Conservation (phyloP, 371 early-diverging fungal genomes). For the Chytridiales sp. region DNA sequence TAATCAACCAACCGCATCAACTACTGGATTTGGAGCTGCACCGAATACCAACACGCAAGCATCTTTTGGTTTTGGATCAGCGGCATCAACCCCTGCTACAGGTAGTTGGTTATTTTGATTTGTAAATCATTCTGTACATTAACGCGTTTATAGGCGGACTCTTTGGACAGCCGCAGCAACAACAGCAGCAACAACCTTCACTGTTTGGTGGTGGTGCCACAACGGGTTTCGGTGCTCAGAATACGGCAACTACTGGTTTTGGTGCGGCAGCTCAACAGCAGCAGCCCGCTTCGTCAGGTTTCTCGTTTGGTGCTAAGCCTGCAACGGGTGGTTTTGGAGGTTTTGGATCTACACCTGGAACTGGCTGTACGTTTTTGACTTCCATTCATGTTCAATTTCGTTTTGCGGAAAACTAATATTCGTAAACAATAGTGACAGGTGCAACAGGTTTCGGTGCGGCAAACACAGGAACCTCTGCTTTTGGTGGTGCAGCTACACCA, state of each 20-base stretch:
- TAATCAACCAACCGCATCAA: constrained; percentile 1
- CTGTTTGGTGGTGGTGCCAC: constrained; percentile 22
- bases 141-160: constrained; percentile 11
- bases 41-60: neutral
- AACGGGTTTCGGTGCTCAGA: constrained; percentile 52
- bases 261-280: constrained; percentile 18
- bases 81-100: constrained; percentile 16
- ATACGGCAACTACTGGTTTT: constrained; percentile 44
- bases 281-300: constrained; percentile 12
- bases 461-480: constrained; percentile 34
- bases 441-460: constrained; percentile 31
- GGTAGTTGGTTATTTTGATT: constrained; percentile 13
- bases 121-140: constrained; percentile 7
- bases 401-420: too few relatives aligned
- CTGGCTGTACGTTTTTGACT: too few relatives aligned
- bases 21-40: constrained; percentile 18
- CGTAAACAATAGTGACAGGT: constrained; percentile 32
- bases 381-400: too few relatives aligned
- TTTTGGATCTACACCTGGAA: constrained; percentile 9
- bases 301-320: constrained; percentile 18
- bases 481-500: constrained; percentile 30
- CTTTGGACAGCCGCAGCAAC: constrained; percentile 33
- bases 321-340: neutral
- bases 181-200: constrained; percentile 7
- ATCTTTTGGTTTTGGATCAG: constrained; percentile 15